Percentiles rank a stretch among this genome's conserved stretches.
Evolutionary conservation across 2,329 filamentous ascomycete genomes (phyloP).

Genomic region (Aspergillus puulaauensis): DNA sequence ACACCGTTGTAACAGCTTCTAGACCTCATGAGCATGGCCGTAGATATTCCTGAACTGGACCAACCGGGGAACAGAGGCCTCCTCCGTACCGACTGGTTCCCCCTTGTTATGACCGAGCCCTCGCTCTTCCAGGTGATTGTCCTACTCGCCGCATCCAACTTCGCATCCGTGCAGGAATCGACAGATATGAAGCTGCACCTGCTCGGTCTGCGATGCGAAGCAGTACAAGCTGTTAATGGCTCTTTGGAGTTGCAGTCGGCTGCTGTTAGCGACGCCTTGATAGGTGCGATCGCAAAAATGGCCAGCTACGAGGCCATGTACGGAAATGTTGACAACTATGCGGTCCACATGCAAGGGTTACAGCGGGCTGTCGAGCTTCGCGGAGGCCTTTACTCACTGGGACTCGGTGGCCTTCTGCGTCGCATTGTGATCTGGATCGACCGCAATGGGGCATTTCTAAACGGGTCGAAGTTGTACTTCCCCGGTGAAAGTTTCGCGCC

Average conservation of each 20-base stretch:
- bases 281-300: slow-evolving; percentile 53
- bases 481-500: slow-evolving; percentile 29
- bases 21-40: slow-evolving; percentile 41
- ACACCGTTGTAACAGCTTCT: not conserved
- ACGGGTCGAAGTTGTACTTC: slow-evolving; percentile 34
- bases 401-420: slow-evolving; percentile 47
- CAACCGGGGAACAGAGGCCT: slow-evolving; percentile 31
- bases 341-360: slow-evolving; percentile 51
- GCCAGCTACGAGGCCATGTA: slow-evolving; percentile 55
- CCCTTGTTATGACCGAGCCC: slow-evolving; percentile 42
- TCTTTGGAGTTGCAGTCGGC: slow-evolving; percentile 32
- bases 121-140: slow-evolving; percentile 44
- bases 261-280: slow-evolving; percentile 42
- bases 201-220: slow-evolving; percentile 45
- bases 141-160: slow-evolving; percentile 44
- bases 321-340: slow-evolving; percentile 43
- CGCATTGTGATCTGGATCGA: slow-evolving; percentile 53
- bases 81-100: slow-evolving; percentile 42
- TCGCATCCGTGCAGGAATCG: slow-evolving; percentile 28
- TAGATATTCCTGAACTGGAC: slow-evolving; percentile 46
- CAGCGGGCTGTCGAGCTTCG: slow-evolving; percentile 44
- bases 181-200: slow-evolving; percentile 29
- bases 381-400: slow-evolving; percentile 46
- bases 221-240: slow-evolving; percentile 46
- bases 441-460: slow-evolving; percentile 40